Evolutionary conservation across 495 filamentous ascomycete species (phyloP), one percentile per base, ranked within the genome.

Genomic region (Daldinia bambusicola): DNA sequence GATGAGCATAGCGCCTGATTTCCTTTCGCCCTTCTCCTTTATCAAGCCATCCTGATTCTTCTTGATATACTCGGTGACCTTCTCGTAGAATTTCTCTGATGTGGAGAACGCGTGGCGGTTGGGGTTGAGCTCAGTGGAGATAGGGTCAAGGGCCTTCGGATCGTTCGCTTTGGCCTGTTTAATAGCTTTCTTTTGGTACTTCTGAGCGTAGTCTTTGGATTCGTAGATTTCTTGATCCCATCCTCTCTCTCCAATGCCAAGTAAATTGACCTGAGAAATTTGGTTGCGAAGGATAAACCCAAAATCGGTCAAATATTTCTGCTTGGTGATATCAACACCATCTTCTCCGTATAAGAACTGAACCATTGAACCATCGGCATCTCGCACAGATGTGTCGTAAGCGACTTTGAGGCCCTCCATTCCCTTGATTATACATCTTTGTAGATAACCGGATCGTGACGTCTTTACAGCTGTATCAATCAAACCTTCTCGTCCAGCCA

Each of bases 401-500:
- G 94, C 88, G 0, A 96, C 93, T 72, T 87, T 90, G 48, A 98
- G 81, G 3, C 96, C 96, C 79, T 99, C 96, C 94, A 99, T 97
- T 51, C 95, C 96, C 84, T 99, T 99, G 80, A 98, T 95, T 71
- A 99, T 81, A 86, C 96, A 99, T 78, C 96, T 91, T 78, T 99
- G 96, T 66, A 99, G 81, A 76, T 99, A 99, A 74, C 96, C 96
- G 40, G 94, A 98, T 71, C 95, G 88, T 40, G 94, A 95, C 4
- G 96, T 99, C 83, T 99, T 99, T 72, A 99, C 96, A 63, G 96
- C 96, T 43, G 96, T 99, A 87, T 99, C 96, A 81, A 99, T 98
- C 72, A 99, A 84, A 84, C 96, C 96, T 84, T 99, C 96, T 80
- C 96, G 89, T 77, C 96, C 96, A 73, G 95, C 95, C 96, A 99